Base-by-base conservation (phyloP, 2,329 filamentous ascomycete genomes). In the Cytospora piceicola region DNA sequence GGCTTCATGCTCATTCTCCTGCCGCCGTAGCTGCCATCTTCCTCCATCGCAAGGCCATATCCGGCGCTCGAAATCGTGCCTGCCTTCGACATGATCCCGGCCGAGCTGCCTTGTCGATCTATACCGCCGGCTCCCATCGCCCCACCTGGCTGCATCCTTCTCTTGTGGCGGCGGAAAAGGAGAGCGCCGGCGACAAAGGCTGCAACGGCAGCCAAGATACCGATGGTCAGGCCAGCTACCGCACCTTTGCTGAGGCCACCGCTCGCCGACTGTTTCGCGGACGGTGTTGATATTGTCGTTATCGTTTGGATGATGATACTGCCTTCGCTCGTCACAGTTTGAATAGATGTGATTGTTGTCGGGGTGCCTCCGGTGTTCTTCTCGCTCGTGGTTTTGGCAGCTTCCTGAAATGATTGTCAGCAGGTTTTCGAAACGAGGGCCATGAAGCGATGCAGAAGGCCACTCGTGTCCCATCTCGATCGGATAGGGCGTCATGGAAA, bases 271-370 rank as follows among this genome's bases (percentile, higher is more conserved):
- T 71, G 67, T n/a, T 39, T 54, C 14, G 61, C 14, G 58, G 62
- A 17, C 0, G 70, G 68, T 0, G 81, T 81, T 0, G 85, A 83
- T 8, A 78, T 78, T 20, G 85, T 79, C 1, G 83, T 87, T 3
- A 89, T 81, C 1, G 85, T 88, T 65, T 79, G 80, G 27, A 60
- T 66, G 4, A 68, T 49, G 52, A 87, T 76, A 6, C 76, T 80
- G 22, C 85, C 85, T 12, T 79, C 82, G 8, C 80, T 78, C 0
- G 85, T 88, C 12, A 88, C 80, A 0, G 86, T 89, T 71, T 82
- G 77, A 2, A 85, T 71, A 9, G 76, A 74, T 30, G 66, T 68
- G 11, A 68, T 58, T 4, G 64, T 58, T 32, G 55, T 60, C 36
- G 66, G 11, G 77, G 78, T 12, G 74, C 76, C 24, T 77, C 71